These are phyloP conservation scores for Epichloe bromicola DNA, from an alignment of 2,329 filamentous ascomycete species.

Conservation along the genomic window DNA sequence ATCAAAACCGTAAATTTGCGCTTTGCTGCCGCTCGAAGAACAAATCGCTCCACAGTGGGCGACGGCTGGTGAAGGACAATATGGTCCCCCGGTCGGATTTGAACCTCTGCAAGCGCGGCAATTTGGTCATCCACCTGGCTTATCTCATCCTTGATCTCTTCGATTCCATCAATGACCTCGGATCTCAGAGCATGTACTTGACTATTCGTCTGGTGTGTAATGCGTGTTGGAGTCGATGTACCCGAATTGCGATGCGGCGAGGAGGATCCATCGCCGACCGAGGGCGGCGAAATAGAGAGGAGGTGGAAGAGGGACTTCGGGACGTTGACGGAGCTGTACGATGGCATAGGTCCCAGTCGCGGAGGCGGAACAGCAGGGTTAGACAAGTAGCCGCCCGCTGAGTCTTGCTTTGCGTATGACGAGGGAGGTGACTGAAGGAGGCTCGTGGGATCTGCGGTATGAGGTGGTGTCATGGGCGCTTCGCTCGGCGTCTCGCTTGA, in stretches of 20 bases:
- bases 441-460: slow-evolving; percentile 21
- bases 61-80: slow-evolving; percentile 84
- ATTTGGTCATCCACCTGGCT: slow-evolving; percentile 89
- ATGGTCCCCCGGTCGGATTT: slow-evolving; percentile 87
- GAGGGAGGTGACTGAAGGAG: slow-evolving; percentile 19
- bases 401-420: slow-evolving; percentile 22
- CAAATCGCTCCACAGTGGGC: slow-evolving; percentile 75
- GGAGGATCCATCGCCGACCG: slow-evolving; percentile 20
- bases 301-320: slow-evolving; percentile 79
- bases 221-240: slow-evolving; percentile 34
- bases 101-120: slow-evolving; percentile 72
- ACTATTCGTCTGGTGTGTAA: slow-evolving; percentile 25
- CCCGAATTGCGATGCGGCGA: slow-evolving; percentile 37
- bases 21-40: slow-evolving; percentile 76
- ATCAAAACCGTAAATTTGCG: slow-evolving; percentile 86
- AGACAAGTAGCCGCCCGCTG: slow-evolving; percentile 16
- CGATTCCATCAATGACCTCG: slow-evolving; percentile 86
- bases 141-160: slow-evolving; percentile 92
- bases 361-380: slow-evolving; percentile 16
- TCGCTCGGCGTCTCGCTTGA: slow-evolving; percentile 48
- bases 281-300: slow-evolving; percentile 56
- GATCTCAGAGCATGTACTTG: slow-evolving; percentile 62
- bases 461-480: slow-evolving; percentile 23
- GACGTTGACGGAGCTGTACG: slow-evolving; percentile 51
- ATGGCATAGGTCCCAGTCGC: slow-evolving; percentile 49